A percentile compares a stretch with the other conserved stretches of the same genome.
Evolutionary conservation across 345 rosid genomes (phyloP).

Genomic region (Linum tenue): DNA sequence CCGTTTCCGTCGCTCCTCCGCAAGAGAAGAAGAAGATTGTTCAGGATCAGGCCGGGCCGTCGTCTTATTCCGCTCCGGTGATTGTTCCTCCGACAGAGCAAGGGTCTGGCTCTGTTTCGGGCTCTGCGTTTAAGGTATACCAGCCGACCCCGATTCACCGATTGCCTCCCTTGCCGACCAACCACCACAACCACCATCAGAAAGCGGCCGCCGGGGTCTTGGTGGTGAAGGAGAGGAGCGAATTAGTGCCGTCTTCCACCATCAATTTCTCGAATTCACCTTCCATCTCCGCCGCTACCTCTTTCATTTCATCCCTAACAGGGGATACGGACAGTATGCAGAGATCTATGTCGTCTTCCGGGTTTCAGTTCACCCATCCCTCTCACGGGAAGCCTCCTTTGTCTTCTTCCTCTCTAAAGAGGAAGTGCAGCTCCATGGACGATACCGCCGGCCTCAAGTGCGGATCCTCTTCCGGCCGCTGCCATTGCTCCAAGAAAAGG

Average conservation of each 20-base stretch:
- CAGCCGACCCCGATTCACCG: slow-evolving; percentile 62
- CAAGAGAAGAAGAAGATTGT: background rate
- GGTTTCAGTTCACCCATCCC: slow-evolving; percentile 55
- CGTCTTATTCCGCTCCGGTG: too few species aligned
- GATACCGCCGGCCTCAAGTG: slow-evolving; percentile 34
- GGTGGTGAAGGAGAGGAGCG: slow-evolving; percentile 34
- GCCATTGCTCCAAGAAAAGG: slow-evolving; percentile 99
- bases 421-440: slow-evolving; percentile 66
- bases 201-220: background rate
- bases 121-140: slow-evolving; percentile 58
- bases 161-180: slow-evolving; percentile 65
- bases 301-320: slow-evolving; percentile 64
- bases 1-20: slow-evolving; percentile 9
- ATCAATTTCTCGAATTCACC: slow-evolving; percentile 49
- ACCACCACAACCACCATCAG: slow-evolving; percentile 13
- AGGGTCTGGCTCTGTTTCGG: background rate
- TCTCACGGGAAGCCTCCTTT: slow-evolving; percentile 66
- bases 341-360: slow-evolving; percentile 42
- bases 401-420: slow-evolving; percentile 47
- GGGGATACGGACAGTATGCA: slow-evolving; percentile 55
- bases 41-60: too few species aligned
- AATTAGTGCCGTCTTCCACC: slow-evolving; percentile 19
- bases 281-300: slow-evolving; percentile 43
- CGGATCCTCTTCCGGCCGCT: slow-evolving; percentile 53
- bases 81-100: background rate